Percentiles rank a stretch among this genome's conserved stretches.
Evolutionary conservation across 140 eudicot genomes (phyloP).

Genomic region (Senecio squalidus): DNA sequence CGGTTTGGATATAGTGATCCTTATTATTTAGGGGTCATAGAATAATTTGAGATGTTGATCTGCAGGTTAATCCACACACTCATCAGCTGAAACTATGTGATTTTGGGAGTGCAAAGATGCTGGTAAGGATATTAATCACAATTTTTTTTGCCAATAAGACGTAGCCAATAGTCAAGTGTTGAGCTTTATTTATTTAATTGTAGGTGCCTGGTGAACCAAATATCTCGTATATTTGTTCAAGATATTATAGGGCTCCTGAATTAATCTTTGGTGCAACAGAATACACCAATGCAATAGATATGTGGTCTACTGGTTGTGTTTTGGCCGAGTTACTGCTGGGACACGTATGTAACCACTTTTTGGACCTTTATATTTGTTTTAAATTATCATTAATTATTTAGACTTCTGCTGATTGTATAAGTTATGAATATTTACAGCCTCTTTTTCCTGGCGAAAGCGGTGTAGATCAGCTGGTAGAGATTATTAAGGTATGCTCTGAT

Average conservation of each 20-base stretch:
- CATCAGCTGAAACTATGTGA: constrained; percentile 51
- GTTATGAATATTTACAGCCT: constrained; percentile 54
- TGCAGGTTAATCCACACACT: constrained; percentile 93
- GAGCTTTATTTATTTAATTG: not conserved
- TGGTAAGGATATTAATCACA: constrained; percentile 13
- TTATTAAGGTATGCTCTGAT: constrained; percentile 53
- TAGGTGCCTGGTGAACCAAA: constrained; percentile 59
- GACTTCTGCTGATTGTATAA: constrained; percentile 13
- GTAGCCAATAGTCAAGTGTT: not conserved
- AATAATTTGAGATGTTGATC: constrained; percentile 15
- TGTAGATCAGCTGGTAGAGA: constrained; percentile 94
- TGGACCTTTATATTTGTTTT: not conserved
- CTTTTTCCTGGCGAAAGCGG: constrained; percentile 98
- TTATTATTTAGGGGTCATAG: constrained; percentile 1
- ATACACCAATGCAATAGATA: constrained; percentile 46
- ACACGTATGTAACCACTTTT: constrained; percentile 38
- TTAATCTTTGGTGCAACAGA: constrained; percentile 57
- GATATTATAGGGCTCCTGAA: constrained; percentile 56
- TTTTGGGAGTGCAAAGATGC: constrained; percentile 43
- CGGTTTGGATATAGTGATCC: too few species aligned
- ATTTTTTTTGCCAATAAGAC: not conserved
- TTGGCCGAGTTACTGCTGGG: constrained; percentile 91
- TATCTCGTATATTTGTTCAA: constrained; percentile 64
- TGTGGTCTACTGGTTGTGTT: constrained; percentile 97
- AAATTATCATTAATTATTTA: not conserved